Conservation (phyloP, 164 flowering plant species). For the Aristolochia fimbriata region DNA sequence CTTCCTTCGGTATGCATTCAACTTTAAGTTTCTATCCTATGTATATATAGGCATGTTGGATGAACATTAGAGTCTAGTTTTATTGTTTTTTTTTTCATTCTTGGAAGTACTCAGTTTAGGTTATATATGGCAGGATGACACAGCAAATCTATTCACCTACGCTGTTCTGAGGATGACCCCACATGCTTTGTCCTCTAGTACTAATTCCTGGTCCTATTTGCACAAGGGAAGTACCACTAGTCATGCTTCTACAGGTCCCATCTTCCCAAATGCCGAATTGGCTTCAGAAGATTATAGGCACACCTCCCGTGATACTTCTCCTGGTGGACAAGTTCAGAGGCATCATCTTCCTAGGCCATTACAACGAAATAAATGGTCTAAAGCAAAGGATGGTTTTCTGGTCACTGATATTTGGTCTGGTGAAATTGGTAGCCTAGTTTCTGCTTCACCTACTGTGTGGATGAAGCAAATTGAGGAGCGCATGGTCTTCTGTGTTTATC, state of each 20-base stretch:
- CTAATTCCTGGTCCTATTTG: conserved; percentile 78
- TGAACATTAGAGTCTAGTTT: too few species aligned
- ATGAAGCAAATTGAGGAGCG: conserved; percentile 65
- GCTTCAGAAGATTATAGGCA: conserved; percentile 27
- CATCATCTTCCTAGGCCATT: conserved; percentile 57
- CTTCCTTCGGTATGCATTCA: conserved; percentile 66
- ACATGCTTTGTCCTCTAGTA: conserved; percentile 51
- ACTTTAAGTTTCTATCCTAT: neutral
- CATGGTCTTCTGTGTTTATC: conserved; percentile 75
- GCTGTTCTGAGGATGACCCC: conserved; percentile 77
- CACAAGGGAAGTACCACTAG: conserved; percentile 51
- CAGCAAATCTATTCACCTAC: conserved; percentile 66
- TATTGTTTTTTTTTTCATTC: too few species aligned
- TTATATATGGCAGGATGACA: conserved; percentile 56
- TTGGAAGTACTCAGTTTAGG: too few species aligned
- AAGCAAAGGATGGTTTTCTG: conserved; percentile 89
- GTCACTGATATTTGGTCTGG: conserved; percentile 66
- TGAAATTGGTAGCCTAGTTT: conserved; percentile 32
- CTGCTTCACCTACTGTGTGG: conserved; percentile 60
- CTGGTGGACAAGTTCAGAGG: conserved; percentile 25
- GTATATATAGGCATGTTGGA: too few species aligned
- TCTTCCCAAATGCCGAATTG: conserved; percentile 23
- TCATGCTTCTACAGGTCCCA: conserved; percentile 27
- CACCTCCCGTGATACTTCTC: conserved; percentile 41
- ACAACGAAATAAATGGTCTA: conserved; percentile 68